Evolutionary conservation across 352 stramenopile species (phyloP), one percentile per base, ranked within the genome.

Genomic region (Globisporangium cederbergense): DNA sequence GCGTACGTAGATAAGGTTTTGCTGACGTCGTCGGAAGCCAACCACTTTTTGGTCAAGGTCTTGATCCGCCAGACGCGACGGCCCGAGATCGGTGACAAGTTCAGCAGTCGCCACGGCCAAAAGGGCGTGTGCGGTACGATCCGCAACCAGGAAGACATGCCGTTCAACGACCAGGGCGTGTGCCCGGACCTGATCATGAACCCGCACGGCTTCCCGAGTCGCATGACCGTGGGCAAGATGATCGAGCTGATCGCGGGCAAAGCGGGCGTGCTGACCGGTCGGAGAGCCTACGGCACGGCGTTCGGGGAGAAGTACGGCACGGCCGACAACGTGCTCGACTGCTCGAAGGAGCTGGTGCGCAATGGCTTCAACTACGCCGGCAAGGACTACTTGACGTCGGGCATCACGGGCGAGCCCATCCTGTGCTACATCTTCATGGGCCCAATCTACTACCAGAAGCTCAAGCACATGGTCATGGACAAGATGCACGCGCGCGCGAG

Each of bases 381-480:
- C 54, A 99, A 99, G 79, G 97, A 99, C 75, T 88, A 98, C 34
- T 77, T 99, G 40, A 98, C 91, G 49, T 95, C 81, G 20, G 88
- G 88, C 45, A 97, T 97, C 40, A 99, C 93, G 62, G 98, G 98
- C 46, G 96, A 99, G 66, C 95, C 97, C 4, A 89, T 99, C 20
- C 81, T 98, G 78, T 98, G 97, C 57, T 99, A 99, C 80, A 98
- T 99, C 67, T 99, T 99, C 74, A 98, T 98, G 68, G 98, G 98
- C 1, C 98, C 98, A 28, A 97, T 99, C 20, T 99, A 99, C 76
- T 99, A 99, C 75, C 98, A 99, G 77, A 99, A 99, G 76, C 86
- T 99, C 18, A 99, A 99, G 83, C 98, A 99, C 76, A 99, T 99
- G 98, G 98, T 99, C n/a, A 97, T 99, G 84, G 98, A 99, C 81